Evolutionary conservation across 495 filamentous ascomycete genomes (phyloP).

Genomic region (Hypoxylon intermedium): DNA sequence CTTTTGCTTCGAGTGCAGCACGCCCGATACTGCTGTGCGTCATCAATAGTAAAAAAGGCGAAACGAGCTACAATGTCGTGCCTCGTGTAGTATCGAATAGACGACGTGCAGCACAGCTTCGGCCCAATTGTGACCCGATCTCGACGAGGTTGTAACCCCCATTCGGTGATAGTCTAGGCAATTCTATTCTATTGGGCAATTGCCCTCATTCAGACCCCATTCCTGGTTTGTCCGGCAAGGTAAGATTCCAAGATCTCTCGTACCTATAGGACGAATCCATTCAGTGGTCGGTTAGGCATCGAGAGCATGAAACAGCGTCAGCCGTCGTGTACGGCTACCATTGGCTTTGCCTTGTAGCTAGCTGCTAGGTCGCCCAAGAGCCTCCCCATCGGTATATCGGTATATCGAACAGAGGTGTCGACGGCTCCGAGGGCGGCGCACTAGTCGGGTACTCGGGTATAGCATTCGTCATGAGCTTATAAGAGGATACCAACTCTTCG

Average conservation of each 20-base stretch:
- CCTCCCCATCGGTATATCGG: constrained; percentile 9
- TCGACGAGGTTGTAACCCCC: constrained; percentile 10
- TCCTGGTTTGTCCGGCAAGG: constrained; percentile 30
- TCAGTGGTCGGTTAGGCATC: constrained; percentile 12
- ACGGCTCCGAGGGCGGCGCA: constrained; percentile 14
- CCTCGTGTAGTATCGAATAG: constrained; percentile 6
- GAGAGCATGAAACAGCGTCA: constrained; percentile 29
- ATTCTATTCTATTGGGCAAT: constrained; percentile 16
- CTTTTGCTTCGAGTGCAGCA: constrained; percentile 9
- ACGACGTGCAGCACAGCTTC: constrained; percentile 14
- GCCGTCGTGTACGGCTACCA: constrained; percentile 26
- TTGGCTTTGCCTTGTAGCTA: constrained; percentile 10
- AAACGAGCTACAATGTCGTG: constrained; percentile 26
- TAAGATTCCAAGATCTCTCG: constrained; percentile 24
- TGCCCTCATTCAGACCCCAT: constrained; percentile 18
- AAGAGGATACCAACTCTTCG: background rate
- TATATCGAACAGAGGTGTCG: background rate
- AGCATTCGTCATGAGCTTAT: no score
- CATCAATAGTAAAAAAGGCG: constrained; percentile 20
- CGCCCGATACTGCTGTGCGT: constrained; percentile 19
- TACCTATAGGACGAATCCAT: constrained; percentile 22
- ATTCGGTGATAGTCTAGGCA: constrained; percentile 18
- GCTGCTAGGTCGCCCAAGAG: constrained; percentile 13
- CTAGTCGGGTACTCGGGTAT: background rate
- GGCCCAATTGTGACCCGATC: constrained; percentile 32